Conservation (phyloP, 2,329 filamentous ascomycete species). For the Stylonectria norvegica region DNA sequence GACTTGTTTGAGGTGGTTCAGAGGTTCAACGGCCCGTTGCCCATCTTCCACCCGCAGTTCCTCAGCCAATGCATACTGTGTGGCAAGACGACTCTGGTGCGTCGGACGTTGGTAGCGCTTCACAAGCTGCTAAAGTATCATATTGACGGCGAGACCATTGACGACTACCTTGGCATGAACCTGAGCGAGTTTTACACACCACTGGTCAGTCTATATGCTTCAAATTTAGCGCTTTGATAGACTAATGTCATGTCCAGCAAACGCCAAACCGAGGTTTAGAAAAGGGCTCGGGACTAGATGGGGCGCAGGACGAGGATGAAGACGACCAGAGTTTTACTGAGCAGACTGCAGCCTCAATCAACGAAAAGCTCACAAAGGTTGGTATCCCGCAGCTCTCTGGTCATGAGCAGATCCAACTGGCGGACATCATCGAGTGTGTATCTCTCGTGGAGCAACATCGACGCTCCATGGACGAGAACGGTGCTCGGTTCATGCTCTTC, state of each 20-base stretch:
- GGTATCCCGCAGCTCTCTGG: constrained; percentile 77
- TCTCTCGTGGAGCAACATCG: constrained; percentile 82
- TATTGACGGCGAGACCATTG: constrained; percentile 74
- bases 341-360: constrained; percentile 64
- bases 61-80: constrained; percentile 80
- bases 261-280: constrained; percentile 17
- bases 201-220: constrained; percentile 16
- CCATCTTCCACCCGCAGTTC: constrained; percentile 89
- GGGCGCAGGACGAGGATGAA: constrained; percentile 37
- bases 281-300: constrained; percentile 39
- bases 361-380: constrained; percentile 71
- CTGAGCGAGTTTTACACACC: constrained; percentile 55
- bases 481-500: constrained; percentile 81
- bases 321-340: constrained; percentile 68
- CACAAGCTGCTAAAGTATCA: constrained; percentile 78
- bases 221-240: neutral
- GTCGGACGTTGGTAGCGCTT: constrained; percentile 68
- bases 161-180: constrained; percentile 69
- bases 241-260: constrained; percentile 16
- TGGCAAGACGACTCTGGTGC: constrained; percentile 70
- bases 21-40: constrained; percentile 79
- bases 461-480: constrained; percentile 86
- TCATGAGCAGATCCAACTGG: constrained; percentile 80
- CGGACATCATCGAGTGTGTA: constrained; percentile 80
- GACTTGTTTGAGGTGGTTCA: constrained; percentile 81